Conservation (phyloP, 2,329 filamentous ascomycete species). For the Penicillium rolfsii region DNA sequence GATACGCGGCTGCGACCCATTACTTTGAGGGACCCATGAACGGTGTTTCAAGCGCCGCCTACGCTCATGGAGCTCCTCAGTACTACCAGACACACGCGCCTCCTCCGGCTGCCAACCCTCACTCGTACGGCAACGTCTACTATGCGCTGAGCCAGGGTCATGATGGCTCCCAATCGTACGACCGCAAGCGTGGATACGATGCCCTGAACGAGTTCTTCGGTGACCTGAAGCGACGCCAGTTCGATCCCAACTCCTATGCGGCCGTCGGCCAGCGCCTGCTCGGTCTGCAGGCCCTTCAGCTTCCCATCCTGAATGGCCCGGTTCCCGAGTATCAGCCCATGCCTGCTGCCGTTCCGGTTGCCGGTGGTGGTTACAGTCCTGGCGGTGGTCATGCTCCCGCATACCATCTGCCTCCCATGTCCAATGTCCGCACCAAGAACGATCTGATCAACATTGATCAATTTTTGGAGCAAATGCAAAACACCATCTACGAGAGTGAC, state of each 20-base stretch:
- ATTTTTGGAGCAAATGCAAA: slow-evolving; percentile 93
- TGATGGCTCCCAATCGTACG: slow-evolving; percentile 65
- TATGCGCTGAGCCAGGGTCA: slow-evolving; percentile 71
- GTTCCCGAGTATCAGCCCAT: slow-evolving; percentile 58
- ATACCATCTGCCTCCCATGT: slow-evolving; percentile 86
- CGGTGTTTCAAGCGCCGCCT: slow-evolving; percentile 50
- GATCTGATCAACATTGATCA: slow-evolving; percentile 93
- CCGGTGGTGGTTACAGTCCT: slow-evolving; percentile 55
- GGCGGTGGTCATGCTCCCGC: slow-evolving; percentile 69
- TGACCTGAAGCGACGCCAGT: slow-evolving; percentile 85
- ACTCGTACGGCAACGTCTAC: slow-evolving; percentile 73
- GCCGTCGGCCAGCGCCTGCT: slow-evolving; percentile 88
- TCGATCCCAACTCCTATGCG: slow-evolving; percentile 86
- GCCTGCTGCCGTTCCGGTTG: slow-evolving; percentile 60
- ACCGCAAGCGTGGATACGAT: slow-evolving; percentile 84
- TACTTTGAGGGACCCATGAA: slow-evolving; percentile 59
- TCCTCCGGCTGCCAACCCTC: slow-evolving; percentile 55
- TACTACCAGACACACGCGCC: slow-evolving; percentile 61
- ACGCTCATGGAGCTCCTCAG: slow-evolving; percentile 49
- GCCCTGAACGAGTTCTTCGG: slow-evolving; percentile 93
- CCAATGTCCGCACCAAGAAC: slow-evolving; percentile 86
- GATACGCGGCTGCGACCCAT: slow-evolving; percentile 51
- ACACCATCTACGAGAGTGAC: slow-evolving; percentile 91
- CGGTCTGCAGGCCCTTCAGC: slow-evolving; percentile 71
- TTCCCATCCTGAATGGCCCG: slow-evolving; percentile 62